phyloP scores from a whole-genome alignment of 345 rosid genomes.

The Citrus sinensis region DNA sequence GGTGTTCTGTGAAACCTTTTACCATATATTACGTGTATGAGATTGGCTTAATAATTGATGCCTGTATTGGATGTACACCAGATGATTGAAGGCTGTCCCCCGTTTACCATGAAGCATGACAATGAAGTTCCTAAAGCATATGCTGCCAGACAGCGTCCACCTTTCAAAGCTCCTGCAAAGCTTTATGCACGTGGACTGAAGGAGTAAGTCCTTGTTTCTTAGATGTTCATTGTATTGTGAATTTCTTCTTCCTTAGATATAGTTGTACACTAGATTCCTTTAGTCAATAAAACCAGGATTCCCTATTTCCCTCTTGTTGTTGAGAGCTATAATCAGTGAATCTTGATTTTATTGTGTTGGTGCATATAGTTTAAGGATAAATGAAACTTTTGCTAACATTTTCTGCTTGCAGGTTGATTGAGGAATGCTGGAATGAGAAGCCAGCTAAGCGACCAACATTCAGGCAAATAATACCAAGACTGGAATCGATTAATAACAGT shows the following conservation, averaged over 20 bases:
- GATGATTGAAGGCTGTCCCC: constrained; percentile 90
- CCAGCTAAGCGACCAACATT: constrained; percentile 79
- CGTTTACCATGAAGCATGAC: constrained; percentile 63
- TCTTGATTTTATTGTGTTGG: background rate
- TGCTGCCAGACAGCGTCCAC: constrained; percentile 49
- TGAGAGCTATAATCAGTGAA: background rate
- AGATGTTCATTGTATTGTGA: background rate
- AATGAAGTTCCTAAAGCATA: constrained; percentile 60
- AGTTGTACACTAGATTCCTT: background rate
- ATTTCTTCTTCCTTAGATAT: constrained; percentile 1
- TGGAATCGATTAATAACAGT: constrained; percentile 52
- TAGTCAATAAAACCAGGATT: too few species aligned
- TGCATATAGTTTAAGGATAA: background rate
- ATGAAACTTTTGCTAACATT: background rate
- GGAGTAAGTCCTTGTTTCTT: constrained; percentile 45
- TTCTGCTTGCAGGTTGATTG: constrained; percentile 62
- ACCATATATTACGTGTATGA: background rate
- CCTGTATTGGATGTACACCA: constrained; percentile 18
- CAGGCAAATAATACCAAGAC: constrained; percentile 58
- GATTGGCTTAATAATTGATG: constrained; percentile 14
- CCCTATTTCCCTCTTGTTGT: too few species aligned
- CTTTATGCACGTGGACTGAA: constrained; percentile 75
- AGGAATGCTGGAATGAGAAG: constrained; percentile 84
- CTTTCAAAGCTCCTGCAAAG: constrained; percentile 72
- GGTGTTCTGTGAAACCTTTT: background rate